Base-by-base conservation (phyloP, 345 rosid genomes). In the Citrus maxima region DNA sequence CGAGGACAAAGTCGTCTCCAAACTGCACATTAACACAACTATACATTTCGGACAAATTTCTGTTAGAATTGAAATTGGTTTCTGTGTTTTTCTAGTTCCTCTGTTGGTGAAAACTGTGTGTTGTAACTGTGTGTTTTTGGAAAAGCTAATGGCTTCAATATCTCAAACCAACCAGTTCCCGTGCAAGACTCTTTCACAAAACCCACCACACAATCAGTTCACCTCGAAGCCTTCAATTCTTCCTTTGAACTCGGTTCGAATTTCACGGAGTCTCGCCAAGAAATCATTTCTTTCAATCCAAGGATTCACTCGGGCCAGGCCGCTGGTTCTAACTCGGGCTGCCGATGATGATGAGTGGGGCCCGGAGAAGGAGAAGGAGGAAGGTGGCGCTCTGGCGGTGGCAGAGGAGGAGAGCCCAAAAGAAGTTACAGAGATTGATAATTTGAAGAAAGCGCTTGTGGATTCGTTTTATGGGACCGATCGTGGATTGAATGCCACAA, bases 401-500 rank as follows among this genome's bases (percentile, higher is more conserved):
- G 93, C 80, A 3, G 86, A 86, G 32, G 87, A 83, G 77, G 87
- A 86, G 67, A 80, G 74, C 78, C 78, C 83, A 18, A 80, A 82
- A 37, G 88, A 83, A 30, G 78, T 62, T 74, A 58, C 71, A 54
- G 98, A 93, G 88, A 86, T 85, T 14, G 89, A 89, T 70, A 46
- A 76, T 66, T 82, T 93, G 81, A 93, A 93, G 91, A 87, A 83
- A 83, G 79, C 75, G 78, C 46, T 95, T 80, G 90, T 88, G 35
- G 96, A 88, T 83, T 88, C 93, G 18, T 84, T 93, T 76, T 91
- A 91, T 71, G 98, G 99, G 66, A 95, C 95, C 27, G 83, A 89
- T 83, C 87, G 93, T 9, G 99, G 99, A 19, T 63, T 93, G 73
- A 86, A 49, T 51, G 98, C 92, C 64, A 85, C 86, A 10, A 92